Conservation (phyloP, 2,329 filamentous ascomycete species). For the Aulographum hederae region DNA sequence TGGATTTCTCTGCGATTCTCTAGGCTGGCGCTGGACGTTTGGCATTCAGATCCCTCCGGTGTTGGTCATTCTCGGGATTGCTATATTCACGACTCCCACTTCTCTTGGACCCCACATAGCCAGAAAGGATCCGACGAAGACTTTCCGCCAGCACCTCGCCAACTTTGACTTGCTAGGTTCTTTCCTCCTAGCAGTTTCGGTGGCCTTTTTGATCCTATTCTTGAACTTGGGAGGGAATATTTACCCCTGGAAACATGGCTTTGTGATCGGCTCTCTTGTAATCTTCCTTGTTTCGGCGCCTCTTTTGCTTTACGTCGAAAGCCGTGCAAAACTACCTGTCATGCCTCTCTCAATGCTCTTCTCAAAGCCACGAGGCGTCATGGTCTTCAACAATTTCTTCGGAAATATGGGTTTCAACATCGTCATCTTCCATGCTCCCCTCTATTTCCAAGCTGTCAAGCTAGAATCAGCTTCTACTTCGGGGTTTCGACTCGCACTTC, state of each 20-base stretch:
- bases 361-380: slow-evolving; percentile 25
- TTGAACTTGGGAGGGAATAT: slow-evolving; percentile 35
- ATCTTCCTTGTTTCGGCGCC: slow-evolving; percentile 19
- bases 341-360: slow-evolving; percentile 30
- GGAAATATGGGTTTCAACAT: slow-evolving; percentile 29
- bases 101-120: slow-evolving; percentile 26
- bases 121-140: slow-evolving; percentile 20
- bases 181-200: slow-evolving; percentile 24
- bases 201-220: slow-evolving; percentile 30
- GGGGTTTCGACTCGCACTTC: slow-evolving; percentile 51
- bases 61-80: slow-evolving; percentile 23
- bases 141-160: slow-evolving; percentile 23
- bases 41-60: slow-evolving; percentile 32
- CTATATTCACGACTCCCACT: slow-evolving; percentile 23
- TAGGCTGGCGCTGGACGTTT: slow-evolving; percentile 61
- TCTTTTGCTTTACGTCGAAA: slow-evolving; percentile 22
- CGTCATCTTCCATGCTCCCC: slow-evolving; percentile 51
- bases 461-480: slow-evolving; percentile 47
- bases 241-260: slow-evolving; percentile 29
- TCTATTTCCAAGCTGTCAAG: slow-evolving; percentile 40
- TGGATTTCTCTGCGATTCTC: slow-evolving; percentile 47
- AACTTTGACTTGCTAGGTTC: slow-evolving; percentile 32
- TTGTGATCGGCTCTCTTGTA: slow-evolving; percentile 28
- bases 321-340: slow-evolving; percentile 25
- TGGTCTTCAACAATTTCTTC: slow-evolving; percentile 35